Percentiles rank a stretch among this genome's conserved stretches.
Conservation (phyloP, 2,329 filamentous ascomycete genomes). For the Epichloe coenophiala region DNA sequence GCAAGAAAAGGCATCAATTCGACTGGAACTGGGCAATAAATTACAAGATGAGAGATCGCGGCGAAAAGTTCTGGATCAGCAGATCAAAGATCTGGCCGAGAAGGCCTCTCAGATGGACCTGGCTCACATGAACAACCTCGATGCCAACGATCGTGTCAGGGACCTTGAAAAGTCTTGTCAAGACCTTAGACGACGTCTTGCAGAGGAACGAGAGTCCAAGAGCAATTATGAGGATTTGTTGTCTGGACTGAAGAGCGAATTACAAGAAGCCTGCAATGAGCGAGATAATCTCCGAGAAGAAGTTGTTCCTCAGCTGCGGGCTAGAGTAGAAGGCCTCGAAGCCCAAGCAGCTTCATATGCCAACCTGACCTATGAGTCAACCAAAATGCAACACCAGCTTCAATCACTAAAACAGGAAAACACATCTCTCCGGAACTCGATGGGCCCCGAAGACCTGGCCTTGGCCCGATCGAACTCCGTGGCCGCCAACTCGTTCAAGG, state of each 20-base stretch:
- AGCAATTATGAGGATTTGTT: conserved; percentile 90
- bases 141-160: conserved; percentile 49
- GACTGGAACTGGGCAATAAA: conserved; percentile 72
- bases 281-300: conserved; percentile 86
- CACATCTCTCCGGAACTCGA: conserved; percentile 34
- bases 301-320: conserved; percentile 64
- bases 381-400: conserved; percentile 78
- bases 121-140: conserved; percentile 39
- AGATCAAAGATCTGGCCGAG: conserved; percentile 71
- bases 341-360: conserved; percentile 58
- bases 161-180: conserved; percentile 73
- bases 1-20: conserved; percentile 79
- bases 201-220: conserved; percentile 76
- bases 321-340: conserved; percentile 67
- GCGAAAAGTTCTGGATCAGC: conserved; percentile 64
- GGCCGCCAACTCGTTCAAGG: conserved; percentile 36
- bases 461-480: conserved; percentile 55
- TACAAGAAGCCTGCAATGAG: conserved; percentile 73
- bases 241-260: conserved; percentile 66
- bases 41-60: conserved; percentile 74
- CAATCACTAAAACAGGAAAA: conserved; percentile 57
- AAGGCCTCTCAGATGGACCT: conserved; percentile 53
- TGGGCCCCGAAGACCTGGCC: conserved; percentile 9
- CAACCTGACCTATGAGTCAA: conserved; percentile 64
- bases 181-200: conserved; percentile 66